These are phyloP conservation scores for Debaryomyces robertsiae DNA, from an alignment of 1,139 yeast genomes.

Conservation along the genomic window DNA sequence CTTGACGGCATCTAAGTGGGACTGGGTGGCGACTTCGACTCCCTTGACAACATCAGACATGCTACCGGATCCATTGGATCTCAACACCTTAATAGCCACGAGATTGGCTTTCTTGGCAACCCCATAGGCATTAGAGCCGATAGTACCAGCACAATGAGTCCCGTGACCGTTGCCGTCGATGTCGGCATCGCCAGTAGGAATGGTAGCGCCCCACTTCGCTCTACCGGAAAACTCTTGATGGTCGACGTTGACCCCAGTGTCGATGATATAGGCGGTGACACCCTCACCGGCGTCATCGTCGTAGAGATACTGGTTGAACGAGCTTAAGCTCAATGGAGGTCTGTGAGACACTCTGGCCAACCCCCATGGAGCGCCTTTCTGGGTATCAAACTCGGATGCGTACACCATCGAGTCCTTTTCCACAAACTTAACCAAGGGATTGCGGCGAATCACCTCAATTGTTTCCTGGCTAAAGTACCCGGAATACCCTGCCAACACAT, in stretches of 20 bases:
- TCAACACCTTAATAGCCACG: slow-evolving; percentile 78
- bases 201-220: slow-evolving; percentile 91
- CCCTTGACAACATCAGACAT: slow-evolving; percentile 84
- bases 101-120: slow-evolving; percentile 75
- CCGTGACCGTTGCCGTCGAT: slow-evolving; percentile 95
- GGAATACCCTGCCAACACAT: slow-evolving; percentile 60
- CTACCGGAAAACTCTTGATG: slow-evolving; percentile 90
- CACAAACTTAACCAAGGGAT: slow-evolving; percentile 73
- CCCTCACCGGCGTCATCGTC: slow-evolving; percentile 89
- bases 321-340: slow-evolving; percentile 68
- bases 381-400: slow-evolving; percentile 62
- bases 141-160: slow-evolving; percentile 87
- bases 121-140: slow-evolving; percentile 74
- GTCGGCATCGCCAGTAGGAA: slow-evolving; percentile 82
- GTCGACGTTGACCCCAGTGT: slow-evolving; percentile 83
- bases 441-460: slow-evolving; percentile 66
- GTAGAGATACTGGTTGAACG: slow-evolving; percentile 83
- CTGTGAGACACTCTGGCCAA: slow-evolving; percentile 93
- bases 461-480: slow-evolving; percentile 77
- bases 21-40: slow-evolving; percentile 73
- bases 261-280: slow-evolving; percentile 89
- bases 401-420: slow-evolving; percentile 80
- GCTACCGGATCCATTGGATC: slow-evolving; percentile 76
- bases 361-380: slow-evolving; percentile 96
- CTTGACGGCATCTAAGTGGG: slow-evolving; percentile 61